Evolutionary conservation across 2,329 filamentous ascomycete genomes (phyloP).

Genomic region (Chaetomium strumarium): DNA sequence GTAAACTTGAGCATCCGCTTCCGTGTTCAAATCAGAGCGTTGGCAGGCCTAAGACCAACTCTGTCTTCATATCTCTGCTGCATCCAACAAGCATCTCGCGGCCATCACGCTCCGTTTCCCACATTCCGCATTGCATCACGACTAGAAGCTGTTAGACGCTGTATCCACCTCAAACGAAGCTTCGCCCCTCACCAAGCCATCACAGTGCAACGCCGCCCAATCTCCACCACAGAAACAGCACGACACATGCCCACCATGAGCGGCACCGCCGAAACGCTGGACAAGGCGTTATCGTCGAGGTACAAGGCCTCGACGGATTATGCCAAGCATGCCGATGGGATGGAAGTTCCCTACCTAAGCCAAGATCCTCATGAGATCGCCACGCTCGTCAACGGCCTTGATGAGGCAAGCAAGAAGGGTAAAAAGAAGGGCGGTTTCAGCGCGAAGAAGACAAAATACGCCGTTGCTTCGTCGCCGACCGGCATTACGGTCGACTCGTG

Average conservation of each 20-base stretch:
- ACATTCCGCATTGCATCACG: background rate
- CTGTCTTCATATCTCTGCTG: background rate
- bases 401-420: slow-evolving; percentile 44
- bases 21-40: background rate
- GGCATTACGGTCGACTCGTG: slow-evolving; percentile 76
- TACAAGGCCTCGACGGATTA: slow-evolving; percentile 25
- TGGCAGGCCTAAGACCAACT: background rate
- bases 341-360: slow-evolving; percentile 53
- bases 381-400: slow-evolving; percentile 59
- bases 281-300: slow-evolving; percentile 13
- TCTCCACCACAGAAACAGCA: slow-evolving; percentile 5
- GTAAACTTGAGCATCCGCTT: background rate
- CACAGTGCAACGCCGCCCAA: slow-evolving; percentile 6
- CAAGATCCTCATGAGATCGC: slow-evolving; percentile 67
- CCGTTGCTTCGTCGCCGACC: slow-evolving; percentile 56
- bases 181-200: slow-evolving; percentile 8
- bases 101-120: background rate
- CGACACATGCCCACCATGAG: slow-evolving; percentile 17
- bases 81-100: background rate
- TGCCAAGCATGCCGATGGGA: slow-evolving; percentile 28
- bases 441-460: slow-evolving; percentile 75
- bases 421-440: slow-evolving; percentile 57
- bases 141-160: background rate
- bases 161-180: slow-evolving; percentile 14
- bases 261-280: slow-evolving; percentile 5